A percentile compares a stretch with the other conserved stretches of the same genome.
Conservation (phyloP, 2,329 filamentous ascomycete species). For the Neocatenulostroma microsporum region DNA sequence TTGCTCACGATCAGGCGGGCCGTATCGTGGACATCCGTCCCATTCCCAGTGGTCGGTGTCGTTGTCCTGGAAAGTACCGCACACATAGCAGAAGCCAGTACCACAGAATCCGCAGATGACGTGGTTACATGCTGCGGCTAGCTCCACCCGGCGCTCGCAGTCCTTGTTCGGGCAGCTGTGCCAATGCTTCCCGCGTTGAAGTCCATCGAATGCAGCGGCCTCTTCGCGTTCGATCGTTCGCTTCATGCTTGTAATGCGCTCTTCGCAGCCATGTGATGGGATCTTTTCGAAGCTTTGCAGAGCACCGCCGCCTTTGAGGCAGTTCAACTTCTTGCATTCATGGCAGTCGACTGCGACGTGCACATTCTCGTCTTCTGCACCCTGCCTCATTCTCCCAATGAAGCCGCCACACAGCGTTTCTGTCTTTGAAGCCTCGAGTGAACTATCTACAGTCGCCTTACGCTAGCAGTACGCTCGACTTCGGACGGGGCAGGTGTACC, state of each 20-base stretch:
- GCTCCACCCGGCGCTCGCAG: slow-evolving; percentile 6
- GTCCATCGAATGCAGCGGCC: slow-evolving; percentile 6
- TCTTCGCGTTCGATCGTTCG: neutral
- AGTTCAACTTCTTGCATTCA: neutral
- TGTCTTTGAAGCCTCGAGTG: no score
- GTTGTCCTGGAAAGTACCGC: slow-evolving; percentile 5
- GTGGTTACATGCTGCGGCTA: slow-evolving; percentile 11
- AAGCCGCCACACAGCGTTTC: neutral
- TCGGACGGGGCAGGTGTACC: neutral
- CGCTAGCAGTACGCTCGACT: neutral
- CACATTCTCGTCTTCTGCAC: neutral
- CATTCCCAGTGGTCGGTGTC: slow-evolving; percentile 6
- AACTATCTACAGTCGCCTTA: neutral
- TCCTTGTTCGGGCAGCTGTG: slow-evolving; percentile 9
- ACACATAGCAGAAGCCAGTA: slow-evolving; percentile 10
- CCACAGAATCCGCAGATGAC: slow-evolving; percentile 9
- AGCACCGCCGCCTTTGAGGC: neutral
- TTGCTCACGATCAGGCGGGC: no score
- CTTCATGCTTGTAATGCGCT: neutral
- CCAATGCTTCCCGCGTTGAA: slow-evolving; percentile 8
- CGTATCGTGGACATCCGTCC: slow-evolving; percentile 9
- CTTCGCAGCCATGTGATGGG: neutral
- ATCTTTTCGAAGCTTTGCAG: neutral
- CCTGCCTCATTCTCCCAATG: neutral
- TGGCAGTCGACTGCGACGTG: neutral